Base-by-base conservation (phyloP, 768 basidiomycete species). In the Trametopsis cervina region DNA sequence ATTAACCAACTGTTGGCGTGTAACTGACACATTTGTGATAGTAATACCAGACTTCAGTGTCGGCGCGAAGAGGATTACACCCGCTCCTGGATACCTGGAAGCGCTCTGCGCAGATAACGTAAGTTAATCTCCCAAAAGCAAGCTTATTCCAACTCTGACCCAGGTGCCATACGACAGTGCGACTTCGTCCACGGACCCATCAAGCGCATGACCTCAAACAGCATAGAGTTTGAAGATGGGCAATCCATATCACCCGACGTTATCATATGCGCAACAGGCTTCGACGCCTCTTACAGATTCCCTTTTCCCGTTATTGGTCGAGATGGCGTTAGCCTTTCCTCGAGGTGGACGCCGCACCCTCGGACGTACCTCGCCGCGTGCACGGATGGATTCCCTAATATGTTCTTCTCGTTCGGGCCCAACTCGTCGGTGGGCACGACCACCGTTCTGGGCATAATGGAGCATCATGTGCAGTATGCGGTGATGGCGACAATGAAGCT, bases 31-130 rank as follows among this genome's bases (percentile, higher is more conserved):
- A 33, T 22, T 15, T 42, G 4, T 24, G 17, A 2, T 40, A 80
- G 77, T 82, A 12, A 67, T 80, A 24, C 80, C 82, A 11, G 65
- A 75, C 39, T 84, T 81, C 54, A 65, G 73, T 4, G 72, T 80
- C n/a, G 69, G 65, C 5, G 83, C 80, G 60, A 69, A 80, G 22
- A 70, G 83, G 13, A 59, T 83, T 42, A 84, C 82, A 0, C 79
- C 81, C 2, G 82, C 81, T 0, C 79, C 78, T 10, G 81, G 82
- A 4, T 85, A 81, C 57, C 69, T 84, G 26, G 79, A 83, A 54
- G 77, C 82, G 0, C 63, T 84, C 2, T 76, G 74, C 50, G 69
- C 75, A 60, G 75, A 77, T 51, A 83, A 83, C 56, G 82, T 79
- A 50, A 26, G 63, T 47, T 11, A 9, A 20, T 22, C 15, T 42